Conservation (phyloP, 31 red algal genomes). For the Odonthalia washingtoniensis region DNA sequence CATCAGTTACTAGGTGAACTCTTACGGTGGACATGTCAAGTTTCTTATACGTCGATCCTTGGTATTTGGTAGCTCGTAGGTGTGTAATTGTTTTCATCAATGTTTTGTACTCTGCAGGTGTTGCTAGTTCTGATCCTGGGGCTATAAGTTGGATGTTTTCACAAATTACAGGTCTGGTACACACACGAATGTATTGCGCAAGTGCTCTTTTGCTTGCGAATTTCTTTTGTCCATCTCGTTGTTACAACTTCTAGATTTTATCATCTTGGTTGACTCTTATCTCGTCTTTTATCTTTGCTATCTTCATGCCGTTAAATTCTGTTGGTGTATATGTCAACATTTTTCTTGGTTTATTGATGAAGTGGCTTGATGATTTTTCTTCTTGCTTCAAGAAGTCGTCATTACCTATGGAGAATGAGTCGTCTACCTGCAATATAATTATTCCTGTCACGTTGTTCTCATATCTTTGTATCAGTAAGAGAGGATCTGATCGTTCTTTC, state of each 20-base stretch:
- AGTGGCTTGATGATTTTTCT: not conserved
- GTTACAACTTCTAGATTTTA: not conserved
- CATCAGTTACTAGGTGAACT: conserved; percentile 4
- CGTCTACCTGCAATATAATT: conserved; percentile 14
- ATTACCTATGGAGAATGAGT: not conserved
- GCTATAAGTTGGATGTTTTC: not conserved
- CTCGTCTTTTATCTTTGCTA: not conserved
- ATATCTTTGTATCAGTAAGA: not conserved
- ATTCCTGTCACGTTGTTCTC: not conserved
- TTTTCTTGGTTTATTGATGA: not conserved
- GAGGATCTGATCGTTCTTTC: not conserved
- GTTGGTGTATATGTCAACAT: not conserved
- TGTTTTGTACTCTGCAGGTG: not conserved
- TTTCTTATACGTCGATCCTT: not conserved
- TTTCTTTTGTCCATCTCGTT: not conserved
- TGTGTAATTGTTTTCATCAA: not conserved
- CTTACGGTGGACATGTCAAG: not conserved
- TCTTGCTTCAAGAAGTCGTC: not conserved
- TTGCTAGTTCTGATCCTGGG: not conserved
- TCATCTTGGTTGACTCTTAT: not conserved
- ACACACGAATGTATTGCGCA: not conserved
- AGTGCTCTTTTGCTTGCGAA: not conserved
- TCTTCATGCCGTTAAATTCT: not conserved
- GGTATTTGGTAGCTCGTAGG: not conserved
- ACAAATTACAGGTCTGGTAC: not conserved